These are phyloP conservation scores for Oryza australiensis DNA, from an alignment of 176 grass and related monocot species.

Conservation along the genomic window DNA sequence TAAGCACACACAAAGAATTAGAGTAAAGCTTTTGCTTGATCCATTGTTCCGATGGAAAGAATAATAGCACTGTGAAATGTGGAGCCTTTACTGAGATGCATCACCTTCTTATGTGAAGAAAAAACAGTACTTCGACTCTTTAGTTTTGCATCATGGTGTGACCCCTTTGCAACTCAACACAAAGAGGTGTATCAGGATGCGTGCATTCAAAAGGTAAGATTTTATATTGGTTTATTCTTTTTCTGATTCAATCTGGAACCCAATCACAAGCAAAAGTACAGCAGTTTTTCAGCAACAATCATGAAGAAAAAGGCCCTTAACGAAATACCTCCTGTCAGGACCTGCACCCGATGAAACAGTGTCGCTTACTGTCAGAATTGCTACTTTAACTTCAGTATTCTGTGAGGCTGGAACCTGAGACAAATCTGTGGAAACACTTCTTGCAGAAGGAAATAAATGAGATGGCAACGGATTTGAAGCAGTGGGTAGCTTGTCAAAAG, in stretches of 20 bases:
- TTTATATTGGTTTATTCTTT: not conserved
- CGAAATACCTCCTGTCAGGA: slow-evolving; percentile 85
- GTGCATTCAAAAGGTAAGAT: slow-evolving; percentile 11
- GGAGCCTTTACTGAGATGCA: slow-evolving; percentile 33
- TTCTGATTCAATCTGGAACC: not conserved
- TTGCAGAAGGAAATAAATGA: slow-evolving; percentile 27
- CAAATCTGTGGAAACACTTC: slow-evolving; percentile 22
- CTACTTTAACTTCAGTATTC: slow-evolving; percentile 62
- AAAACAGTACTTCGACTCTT: slow-evolving; percentile 39
- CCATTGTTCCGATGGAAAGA: not conserved
- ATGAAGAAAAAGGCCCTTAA: not conserved
- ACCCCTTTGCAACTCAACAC: slow-evolving; percentile 55
- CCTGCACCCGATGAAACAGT: slow-evolving; percentile 86
- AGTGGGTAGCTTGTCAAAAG: slow-evolving; percentile 32
- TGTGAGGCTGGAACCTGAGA: slow-evolving; percentile 34
- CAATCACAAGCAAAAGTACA: slow-evolving; percentile 11
- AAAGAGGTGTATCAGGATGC: slow-evolving; percentile 94
- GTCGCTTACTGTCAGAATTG: slow-evolving; percentile 93
- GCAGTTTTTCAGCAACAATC: not conserved
- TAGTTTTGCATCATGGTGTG: slow-evolving; percentile 75
- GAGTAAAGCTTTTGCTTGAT: not conserved
- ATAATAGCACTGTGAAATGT: slow-evolving; percentile 29
- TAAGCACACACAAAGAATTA: not conserved
- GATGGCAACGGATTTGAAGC: not conserved
- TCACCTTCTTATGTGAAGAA: slow-evolving; percentile 47